phyloP scores from a whole-genome alignment of 1,139 yeast species.

The Hansenula anomala region DNA sequence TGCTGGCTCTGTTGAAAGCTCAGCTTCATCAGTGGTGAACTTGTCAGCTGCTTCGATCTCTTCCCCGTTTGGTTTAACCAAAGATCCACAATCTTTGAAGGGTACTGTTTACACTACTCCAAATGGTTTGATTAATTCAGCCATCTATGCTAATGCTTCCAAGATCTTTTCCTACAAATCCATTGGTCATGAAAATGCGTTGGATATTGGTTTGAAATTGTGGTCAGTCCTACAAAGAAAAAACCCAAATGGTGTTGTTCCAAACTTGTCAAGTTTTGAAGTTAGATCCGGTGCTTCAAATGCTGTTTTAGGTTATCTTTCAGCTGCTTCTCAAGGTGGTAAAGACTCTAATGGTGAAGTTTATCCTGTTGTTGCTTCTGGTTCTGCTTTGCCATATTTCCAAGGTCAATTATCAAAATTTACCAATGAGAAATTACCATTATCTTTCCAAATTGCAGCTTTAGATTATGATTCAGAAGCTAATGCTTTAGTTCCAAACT shows the following conservation, averaged over 20 bases:
- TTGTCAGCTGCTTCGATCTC: constrained; percentile 31
- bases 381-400: constrained; percentile 65
- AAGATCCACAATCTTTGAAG: constrained; percentile 49
- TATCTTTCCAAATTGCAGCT: constrained; percentile 71
- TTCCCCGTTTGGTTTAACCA: constrained; percentile 55
- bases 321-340: constrained; percentile 33
- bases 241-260: constrained; percentile 54
- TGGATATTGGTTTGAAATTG: constrained; percentile 54
- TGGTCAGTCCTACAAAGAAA: constrained; percentile 57
- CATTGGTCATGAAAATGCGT: constrained; percentile 54
- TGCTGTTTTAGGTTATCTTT: constrained; percentile 70
- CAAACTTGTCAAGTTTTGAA: constrained; percentile 58
- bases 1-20: constrained; percentile 16
- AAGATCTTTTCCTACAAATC: constrained; percentile 69
- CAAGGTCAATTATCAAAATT: constrained; percentile 37
- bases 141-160: constrained; percentile 57
- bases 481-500: constrained; percentile 58
- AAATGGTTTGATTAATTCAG: constrained; percentile 58
- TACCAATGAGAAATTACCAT: constrained; percentile 45
- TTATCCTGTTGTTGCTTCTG: constrained; percentile 56
- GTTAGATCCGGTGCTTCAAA: constrained; percentile 84
- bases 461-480: constrained; percentile 56
- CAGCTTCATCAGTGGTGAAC: constrained; percentile 13
- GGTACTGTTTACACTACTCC: constrained; percentile 57
- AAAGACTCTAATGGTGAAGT: constrained; percentile 16